Percentiles rank a stretch among this genome's conserved stretches.
Conservation (phyloP, 306 rosid genomes). For the Cercis canadensis region DNA sequence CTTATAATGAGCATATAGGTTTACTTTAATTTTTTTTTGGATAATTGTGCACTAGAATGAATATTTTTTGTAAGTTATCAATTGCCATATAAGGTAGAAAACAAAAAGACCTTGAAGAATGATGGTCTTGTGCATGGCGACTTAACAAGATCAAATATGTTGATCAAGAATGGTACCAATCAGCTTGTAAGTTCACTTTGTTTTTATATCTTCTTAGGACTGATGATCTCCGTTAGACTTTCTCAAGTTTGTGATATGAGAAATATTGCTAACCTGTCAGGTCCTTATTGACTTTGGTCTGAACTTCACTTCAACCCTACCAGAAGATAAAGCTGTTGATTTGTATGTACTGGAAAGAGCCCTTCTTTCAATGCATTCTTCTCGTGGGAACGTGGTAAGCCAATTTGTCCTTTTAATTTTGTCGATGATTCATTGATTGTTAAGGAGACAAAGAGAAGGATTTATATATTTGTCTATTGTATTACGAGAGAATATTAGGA, state of each 20-base stretch:
- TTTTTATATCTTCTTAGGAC: constrained; percentile 7
- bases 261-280: constrained; percentile 46
- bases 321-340: constrained; percentile 94
- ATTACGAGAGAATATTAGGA: no score
- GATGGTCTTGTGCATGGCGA: constrained; percentile 71
- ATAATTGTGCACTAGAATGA: no score
- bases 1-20: no score
- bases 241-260: constrained; percentile 5
- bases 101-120: no score
- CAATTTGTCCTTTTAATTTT: constrained; percentile 17
- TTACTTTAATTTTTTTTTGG: no score
- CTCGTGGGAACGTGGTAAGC: constrained; percentile 69
- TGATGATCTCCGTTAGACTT: neutral
- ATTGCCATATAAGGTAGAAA: no score
- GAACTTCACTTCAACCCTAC: constrained; percentile 88
- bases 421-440: neutral
- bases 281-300: constrained; percentile 88
- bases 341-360: constrained; percentile 92
- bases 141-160: constrained; percentile 89
- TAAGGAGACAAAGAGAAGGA: neutral
- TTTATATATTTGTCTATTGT: no score
- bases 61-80: no score
- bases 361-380: constrained; percentile 69
- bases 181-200: constrained; percentile 63
- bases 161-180: constrained; percentile 59